Conservation (phyloP, 768 basidiomycete species). For the Serendipita sp. region DNA sequence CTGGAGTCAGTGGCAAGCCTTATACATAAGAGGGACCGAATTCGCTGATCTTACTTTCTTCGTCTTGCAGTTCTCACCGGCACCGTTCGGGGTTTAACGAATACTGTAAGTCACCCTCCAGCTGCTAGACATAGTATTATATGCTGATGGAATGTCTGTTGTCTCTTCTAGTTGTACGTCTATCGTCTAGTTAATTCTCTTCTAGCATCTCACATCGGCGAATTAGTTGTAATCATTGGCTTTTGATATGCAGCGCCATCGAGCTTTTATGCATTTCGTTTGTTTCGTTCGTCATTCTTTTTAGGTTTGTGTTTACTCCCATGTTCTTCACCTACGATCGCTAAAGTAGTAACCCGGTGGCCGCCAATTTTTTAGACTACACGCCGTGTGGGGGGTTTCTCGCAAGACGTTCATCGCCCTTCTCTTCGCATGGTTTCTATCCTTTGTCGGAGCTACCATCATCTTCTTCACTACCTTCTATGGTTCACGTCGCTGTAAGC, state of each 20-base stretch:
- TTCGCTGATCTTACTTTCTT: too few species aligned
- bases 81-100: neutral
- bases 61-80: neutral
- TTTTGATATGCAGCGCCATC: neutral
- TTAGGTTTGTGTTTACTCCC: neutral
- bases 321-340: too few species aligned
- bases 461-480: neutral
- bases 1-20: neutral
- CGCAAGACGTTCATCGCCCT: neutral
- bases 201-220: neutral
- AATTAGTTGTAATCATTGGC: neutral
- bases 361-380: neutral
- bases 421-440: neutral
- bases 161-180: neutral
- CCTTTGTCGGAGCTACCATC: neutral
- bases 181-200: neutral
- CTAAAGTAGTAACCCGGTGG: neutral
- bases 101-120: neutral
- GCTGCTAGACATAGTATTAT: too few species aligned
- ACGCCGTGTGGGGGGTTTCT: neutral
- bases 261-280: conserved; percentile 3
- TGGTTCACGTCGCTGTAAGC: neutral
- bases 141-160: too few species aligned
- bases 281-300: conserved; percentile 1
- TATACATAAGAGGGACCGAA: neutral